Evolutionary conservation across 164 flowering plant species (phyloP).

Genomic region (Nymphaea thermarum): DNA sequence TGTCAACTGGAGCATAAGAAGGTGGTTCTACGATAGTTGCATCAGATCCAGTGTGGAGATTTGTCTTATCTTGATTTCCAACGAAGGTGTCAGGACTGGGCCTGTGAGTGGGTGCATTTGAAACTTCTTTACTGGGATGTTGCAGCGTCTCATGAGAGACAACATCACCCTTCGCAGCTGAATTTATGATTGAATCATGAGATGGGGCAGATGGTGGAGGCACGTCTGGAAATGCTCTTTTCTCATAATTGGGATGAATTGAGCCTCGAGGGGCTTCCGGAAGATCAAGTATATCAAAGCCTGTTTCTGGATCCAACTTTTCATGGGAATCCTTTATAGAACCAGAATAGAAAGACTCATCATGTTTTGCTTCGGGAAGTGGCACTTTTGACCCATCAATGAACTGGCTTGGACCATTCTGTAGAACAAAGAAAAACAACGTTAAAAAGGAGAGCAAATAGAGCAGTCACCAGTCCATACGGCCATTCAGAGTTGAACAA

Average conservation of each 20-base stretch:
- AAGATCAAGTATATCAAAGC: constrained; percentile 46
- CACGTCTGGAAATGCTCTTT: constrained; percentile 22
- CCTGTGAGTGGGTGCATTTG: too few species aligned
- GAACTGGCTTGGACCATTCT: constrained; percentile 81
- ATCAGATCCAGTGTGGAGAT: too few species aligned
- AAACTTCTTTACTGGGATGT: not conserved
- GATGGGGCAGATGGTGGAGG: constrained; percentile 1
- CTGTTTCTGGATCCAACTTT: constrained; percentile 43
- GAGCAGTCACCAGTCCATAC: too few species aligned
- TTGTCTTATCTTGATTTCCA: too few species aligned
- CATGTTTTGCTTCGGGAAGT: constrained; percentile 69
- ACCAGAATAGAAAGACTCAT: constrained; percentile 15
- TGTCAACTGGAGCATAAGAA: not conserved
- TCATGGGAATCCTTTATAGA: constrained; percentile 20
- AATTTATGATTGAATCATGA: not conserved
- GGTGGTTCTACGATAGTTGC: too few species aligned
- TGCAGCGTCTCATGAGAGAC: not conserved
- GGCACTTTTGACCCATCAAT: constrained; percentile 61
- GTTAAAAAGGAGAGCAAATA: too few species aligned
- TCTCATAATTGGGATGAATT: constrained; percentile 19
- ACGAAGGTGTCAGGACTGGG: too few species aligned
- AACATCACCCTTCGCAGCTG: too few species aligned
- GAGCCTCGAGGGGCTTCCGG: constrained; percentile 76
- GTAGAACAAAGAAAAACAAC: not conserved
- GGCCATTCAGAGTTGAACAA: too few species aligned